phyloP scores from a whole-genome alignment of 2,329 filamentous ascomycete genomes.

The Pseudogymnoascus sp. region DNA sequence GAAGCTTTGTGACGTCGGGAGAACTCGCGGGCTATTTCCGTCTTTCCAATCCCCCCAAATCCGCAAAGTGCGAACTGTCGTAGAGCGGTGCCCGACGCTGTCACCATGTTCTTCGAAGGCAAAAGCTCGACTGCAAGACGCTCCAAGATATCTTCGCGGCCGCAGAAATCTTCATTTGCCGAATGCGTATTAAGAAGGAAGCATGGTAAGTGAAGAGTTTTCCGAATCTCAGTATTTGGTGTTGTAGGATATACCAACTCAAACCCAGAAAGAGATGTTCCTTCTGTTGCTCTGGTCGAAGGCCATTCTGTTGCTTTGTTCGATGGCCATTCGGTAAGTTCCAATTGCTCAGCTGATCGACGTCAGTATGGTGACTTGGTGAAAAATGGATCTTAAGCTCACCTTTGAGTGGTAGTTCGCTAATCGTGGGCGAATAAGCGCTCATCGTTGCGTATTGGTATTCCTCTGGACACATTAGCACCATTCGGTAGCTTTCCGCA shows the following conservation, averaged over 20 bases:
- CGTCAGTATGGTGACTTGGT: constrained; percentile 1
- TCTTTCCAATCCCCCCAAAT: constrained; percentile 20
- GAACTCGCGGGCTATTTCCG: constrained; percentile 27
- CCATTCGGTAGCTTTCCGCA: not conserved
- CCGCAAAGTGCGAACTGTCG: constrained; percentile 24
- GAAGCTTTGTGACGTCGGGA: constrained; percentile 16
- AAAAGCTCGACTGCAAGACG: constrained; percentile 20
- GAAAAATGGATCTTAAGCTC: constrained; percentile 10
- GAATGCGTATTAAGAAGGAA: constrained; percentile 10
- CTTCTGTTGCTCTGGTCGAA: constrained; percentile 11
- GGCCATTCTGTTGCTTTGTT: not conserved
- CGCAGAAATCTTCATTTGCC: constrained; percentile 19
- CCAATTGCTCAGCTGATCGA: constrained; percentile 11
- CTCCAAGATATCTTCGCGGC: constrained; percentile 22
- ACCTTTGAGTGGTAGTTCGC: constrained; percentile 17
- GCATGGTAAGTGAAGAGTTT: constrained; percentile 12
- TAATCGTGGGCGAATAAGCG: constrained; percentile 20
- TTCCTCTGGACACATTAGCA: constrained; percentile 16
- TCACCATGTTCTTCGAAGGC: constrained; percentile 17
- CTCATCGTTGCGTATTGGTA: constrained; percentile 20
- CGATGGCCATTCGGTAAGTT: not conserved
- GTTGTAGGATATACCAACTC: not conserved
- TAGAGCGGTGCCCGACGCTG: constrained; percentile 15
- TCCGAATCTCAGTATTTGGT: not conserved
- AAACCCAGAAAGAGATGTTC: constrained; percentile 11